These are phyloP conservation scores for Cryphonectria nitschkei DNA, from an alignment of 2,329 filamentous ascomycete genomes.

Conservation along the genomic window DNA sequence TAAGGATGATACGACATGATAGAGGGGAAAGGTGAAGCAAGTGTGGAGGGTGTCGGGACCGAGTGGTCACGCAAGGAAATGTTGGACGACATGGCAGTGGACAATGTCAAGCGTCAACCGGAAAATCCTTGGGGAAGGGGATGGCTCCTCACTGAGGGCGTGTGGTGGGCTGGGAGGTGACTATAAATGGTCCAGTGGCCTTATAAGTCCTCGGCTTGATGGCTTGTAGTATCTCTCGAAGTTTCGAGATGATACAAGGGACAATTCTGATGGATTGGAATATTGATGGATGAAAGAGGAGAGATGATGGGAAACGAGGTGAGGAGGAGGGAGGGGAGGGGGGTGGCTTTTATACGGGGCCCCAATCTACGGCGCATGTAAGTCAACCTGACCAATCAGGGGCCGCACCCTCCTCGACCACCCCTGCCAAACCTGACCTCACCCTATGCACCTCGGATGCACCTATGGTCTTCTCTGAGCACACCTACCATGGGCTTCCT, in stretches of 20 bases:
- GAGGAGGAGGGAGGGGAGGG: slow-evolving; percentile 19
- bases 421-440: slow-evolving; percentile 24
- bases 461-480: slow-evolving; percentile 4
- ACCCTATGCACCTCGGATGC: slow-evolving; percentile 22
- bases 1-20: neutral
- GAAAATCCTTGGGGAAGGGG: neutral
- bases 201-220: slow-evolving; percentile 6
- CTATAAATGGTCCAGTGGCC: slow-evolving; percentile 18
- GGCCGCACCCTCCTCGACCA: slow-evolving; percentile 12
- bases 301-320: slow-evolving; percentile 12
- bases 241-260: slow-evolving; percentile 17
- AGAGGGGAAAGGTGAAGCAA: neutral
- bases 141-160: neutral
- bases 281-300: slow-evolving; percentile 21
- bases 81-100: neutral
- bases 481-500: neutral
- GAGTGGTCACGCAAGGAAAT: neutral
- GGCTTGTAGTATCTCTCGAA: slow-evolving; percentile 11
- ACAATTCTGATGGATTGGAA: slow-evolving; percentile 14
- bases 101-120: neutral
- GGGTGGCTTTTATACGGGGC: slow-evolving; percentile 27
- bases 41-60: slow-evolving; percentile 10
- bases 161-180: neutral
- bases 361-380: slow-evolving; percentile 16
- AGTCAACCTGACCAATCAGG: slow-evolving; percentile 25